Evolutionary conservation across 176 grass and related monocot species (phyloP).

Genomic region (Puccinellia tenuiflora): DNA sequence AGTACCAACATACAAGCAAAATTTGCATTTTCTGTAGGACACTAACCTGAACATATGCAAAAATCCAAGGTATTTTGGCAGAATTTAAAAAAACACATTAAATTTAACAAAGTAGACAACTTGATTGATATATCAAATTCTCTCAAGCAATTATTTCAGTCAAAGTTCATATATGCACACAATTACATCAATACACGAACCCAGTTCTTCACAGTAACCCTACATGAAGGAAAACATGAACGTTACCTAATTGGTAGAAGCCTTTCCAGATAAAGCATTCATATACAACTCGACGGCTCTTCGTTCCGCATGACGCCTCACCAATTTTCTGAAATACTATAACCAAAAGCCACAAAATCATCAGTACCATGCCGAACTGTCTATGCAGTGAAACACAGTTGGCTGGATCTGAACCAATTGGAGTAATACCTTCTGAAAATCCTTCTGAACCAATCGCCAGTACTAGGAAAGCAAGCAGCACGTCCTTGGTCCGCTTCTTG

Average conservation of each 20-base stretch:
- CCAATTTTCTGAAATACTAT: slow-evolving; percentile 62
- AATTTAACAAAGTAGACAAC: too few relatives aligned
- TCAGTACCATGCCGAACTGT: background rate
- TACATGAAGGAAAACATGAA: too few relatives aligned
- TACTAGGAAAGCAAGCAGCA: background rate
- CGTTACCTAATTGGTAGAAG: too few relatives aligned
- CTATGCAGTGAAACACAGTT: background rate
- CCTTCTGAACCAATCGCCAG: slow-evolving; percentile 45
- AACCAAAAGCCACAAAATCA: background rate
- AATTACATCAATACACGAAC: background rate
- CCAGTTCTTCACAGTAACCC: background rate
- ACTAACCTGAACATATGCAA: background rate
- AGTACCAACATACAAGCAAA: background rate
- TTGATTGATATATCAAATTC: too few relatives aligned
- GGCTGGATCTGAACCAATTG: background rate
- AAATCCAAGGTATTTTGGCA: too few relatives aligned
- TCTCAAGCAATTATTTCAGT: too few relatives aligned
- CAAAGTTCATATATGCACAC: too few relatives aligned
- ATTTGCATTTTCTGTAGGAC: background rate
- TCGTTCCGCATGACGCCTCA: slow-evolving; percentile 29
- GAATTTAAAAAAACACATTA: too few relatives aligned
- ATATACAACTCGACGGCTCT: slow-evolving; percentile 34
- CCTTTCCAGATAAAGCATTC: slow-evolving; percentile 30
- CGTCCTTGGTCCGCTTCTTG: too few relatives aligned
- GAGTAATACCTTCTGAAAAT: too few relatives aligned